phyloP scores from a whole-genome alignment of 1,139 yeast genomes.

The Debaryomycetaceae sp. region DNA sequence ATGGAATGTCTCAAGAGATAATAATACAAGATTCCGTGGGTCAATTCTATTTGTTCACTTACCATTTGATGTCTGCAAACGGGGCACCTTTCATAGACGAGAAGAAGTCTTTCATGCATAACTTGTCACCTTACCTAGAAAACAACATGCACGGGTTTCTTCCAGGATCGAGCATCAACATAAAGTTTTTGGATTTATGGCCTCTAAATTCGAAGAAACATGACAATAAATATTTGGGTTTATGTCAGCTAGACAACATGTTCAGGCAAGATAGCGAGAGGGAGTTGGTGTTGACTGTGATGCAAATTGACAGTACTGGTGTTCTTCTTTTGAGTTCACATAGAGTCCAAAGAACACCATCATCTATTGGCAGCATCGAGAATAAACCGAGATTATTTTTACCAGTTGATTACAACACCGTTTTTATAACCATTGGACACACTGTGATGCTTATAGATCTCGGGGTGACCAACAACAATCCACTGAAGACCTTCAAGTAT shows the following conservation, averaged over 20 bases:
- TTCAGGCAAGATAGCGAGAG: slow-evolving; percentile 14
- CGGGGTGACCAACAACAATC: slow-evolving; percentile 22
- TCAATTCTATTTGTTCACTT: slow-evolving; percentile 29
- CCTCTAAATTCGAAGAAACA: slow-evolving; percentile 21
- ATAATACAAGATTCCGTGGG: slow-evolving; percentile 48
- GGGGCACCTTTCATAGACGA: slow-evolving; percentile 27
- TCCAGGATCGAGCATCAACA: slow-evolving; percentile 29
- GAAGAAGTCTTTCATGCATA: slow-evolving; percentile 25
- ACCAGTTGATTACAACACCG: slow-evolving; percentile 61
- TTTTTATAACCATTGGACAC: slow-evolving; percentile 59
- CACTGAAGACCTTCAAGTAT: slow-evolving; percentile 29
- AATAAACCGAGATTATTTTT: slow-evolving; percentile 50
- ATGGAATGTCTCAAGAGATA: slow-evolving; percentile 44
- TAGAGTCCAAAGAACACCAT: slow-evolving; percentile 32
- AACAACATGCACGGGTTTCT: slow-evolving; percentile 37
- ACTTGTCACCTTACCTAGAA: slow-evolving; percentile 27
- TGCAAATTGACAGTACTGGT: slow-evolving; percentile 52
- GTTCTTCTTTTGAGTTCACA: slow-evolving; percentile 62
- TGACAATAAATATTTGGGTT: slow-evolving; percentile 45
- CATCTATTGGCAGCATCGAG: slow-evolving; percentile 28
- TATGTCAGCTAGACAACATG: slow-evolving; percentile 32
- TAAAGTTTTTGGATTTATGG: slow-evolving; percentile 55
- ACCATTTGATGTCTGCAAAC: slow-evolving; percentile 29
- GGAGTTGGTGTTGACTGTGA: slow-evolving; percentile 49
- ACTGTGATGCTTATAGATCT: slow-evolving; percentile 68